Evolutionary conservation across 768 basidiomycete species (phyloP).

Genomic region (Artomyces pyxidatus): DNA sequence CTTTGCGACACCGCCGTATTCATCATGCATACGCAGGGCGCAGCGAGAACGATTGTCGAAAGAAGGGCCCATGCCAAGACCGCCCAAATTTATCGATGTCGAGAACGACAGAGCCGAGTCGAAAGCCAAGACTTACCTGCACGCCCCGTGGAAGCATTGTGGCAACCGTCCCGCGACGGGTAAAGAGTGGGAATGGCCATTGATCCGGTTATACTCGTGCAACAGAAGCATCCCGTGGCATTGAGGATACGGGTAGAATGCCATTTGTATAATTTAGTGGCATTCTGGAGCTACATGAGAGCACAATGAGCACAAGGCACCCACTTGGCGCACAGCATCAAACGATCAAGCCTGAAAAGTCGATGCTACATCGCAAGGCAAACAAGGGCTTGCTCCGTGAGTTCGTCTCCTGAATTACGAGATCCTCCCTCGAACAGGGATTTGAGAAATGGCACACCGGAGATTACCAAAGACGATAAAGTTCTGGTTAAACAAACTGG

Average conservation of each 20-base stretch:
- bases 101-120: neutral
- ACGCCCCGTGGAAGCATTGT: slow-evolving; percentile 4
- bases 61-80: neutral
- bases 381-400: no score
- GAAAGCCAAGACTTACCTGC: neutral
- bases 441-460: no score
- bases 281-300: neutral
- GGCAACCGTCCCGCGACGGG: neutral
- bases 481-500: no score
- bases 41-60: neutral
- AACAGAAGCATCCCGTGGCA: neutral
- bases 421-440: no score
- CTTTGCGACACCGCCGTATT: no score
- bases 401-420: no score
- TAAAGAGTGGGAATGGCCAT: neutral
- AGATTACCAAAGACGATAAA: no score
- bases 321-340: neutral
- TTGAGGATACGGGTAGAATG: neutral
- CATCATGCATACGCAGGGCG: neutral
- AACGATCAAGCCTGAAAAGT: neutral
- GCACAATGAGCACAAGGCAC: no score
- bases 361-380: no score
- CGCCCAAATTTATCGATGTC: neutral
- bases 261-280: neutral
- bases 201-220: neutral